Evolutionary conservation across 1,139 yeast species (phyloP).

Genomic region (Yamadazyma blattariae): DNA sequence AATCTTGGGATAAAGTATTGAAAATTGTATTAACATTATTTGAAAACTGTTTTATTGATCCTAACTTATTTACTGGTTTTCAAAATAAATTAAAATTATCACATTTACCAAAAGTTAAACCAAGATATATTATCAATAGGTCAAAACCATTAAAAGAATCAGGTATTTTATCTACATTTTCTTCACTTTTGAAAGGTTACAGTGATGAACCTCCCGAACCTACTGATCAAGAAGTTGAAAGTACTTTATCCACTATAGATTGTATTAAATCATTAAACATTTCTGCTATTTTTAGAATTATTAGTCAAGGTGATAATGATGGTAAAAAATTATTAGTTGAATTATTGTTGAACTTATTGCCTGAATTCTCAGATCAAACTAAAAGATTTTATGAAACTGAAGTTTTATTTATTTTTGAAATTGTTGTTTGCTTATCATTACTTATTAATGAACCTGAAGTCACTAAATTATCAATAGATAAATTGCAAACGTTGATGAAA

Average conservation of each 20-base stretch:
- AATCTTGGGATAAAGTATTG: conserved; percentile 61
- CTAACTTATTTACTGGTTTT: conserved; percentile 64
- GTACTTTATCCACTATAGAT: conserved; percentile 77
- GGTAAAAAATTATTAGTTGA: conserved; percentile 20
- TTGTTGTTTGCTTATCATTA: conserved; percentile 49
- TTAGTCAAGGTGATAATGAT: conserved; percentile 30
- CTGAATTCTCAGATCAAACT: conserved; percentile 29
- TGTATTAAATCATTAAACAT: conserved; percentile 72
- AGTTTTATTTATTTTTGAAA: conserved; percentile 53
- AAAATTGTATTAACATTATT: conserved; percentile 63
- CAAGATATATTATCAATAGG: conserved; percentile 63
- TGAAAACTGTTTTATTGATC: conserved; percentile 68
- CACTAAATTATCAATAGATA: conserved; percentile 22
- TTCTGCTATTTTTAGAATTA: conserved; percentile 44
- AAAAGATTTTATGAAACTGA: conserved; percentile 54
- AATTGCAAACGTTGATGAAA: conserved; percentile 14
- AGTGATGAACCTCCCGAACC: conserved; percentile 90
- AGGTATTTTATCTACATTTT: conserved; percentile 82
- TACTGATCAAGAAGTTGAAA: conserved; percentile 85
- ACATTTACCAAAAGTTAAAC: conserved; percentile 58
- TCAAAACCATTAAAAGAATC: conserved; percentile 61
- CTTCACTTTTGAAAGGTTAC: conserved; percentile 86
- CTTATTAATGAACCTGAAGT: conserved; percentile 38
- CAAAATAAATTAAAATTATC: conserved; percentile 54
- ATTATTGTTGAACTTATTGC: conserved; percentile 28